Evolutionary conservation across 2,329 filamentous ascomycete species (phyloP).

Genomic region (Xylaria sp.): DNA sequence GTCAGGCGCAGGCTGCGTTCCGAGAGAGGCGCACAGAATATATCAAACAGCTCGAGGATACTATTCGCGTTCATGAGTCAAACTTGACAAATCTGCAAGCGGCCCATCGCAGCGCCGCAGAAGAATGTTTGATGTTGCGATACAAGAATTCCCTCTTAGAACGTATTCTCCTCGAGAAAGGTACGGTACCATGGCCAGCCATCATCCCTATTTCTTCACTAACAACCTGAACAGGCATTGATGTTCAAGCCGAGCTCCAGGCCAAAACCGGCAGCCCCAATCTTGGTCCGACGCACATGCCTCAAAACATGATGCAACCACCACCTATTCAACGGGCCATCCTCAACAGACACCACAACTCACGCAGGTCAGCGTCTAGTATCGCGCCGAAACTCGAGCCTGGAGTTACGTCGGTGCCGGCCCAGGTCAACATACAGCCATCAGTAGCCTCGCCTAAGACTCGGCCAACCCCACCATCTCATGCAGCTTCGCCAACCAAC

Average conservation of each 20-base stretch:
- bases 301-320: conserved; percentile 75
- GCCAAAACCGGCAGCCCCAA: conserved; percentile 91
- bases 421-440: conserved; percentile 59
- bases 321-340: conserved; percentile 84
- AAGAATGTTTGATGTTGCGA: conserved; percentile 96
- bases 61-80: conserved; percentile 96
- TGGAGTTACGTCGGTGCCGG: conserved; percentile 58
- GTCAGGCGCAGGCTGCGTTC: conserved; percentile 97
- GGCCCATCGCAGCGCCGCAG: conserved; percentile 91
- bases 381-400: conserved; percentile 80
- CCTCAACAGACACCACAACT: conserved; percentile 78
- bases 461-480: conserved; percentile 85
- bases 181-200: conserved; percentile 56
- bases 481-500: conserved; percentile 68
- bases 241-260: conserved; percentile 94
- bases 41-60: conserved; percentile 98
- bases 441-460: conserved; percentile 75
- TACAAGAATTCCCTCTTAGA: conserved; percentile 98
- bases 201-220: not conserved
- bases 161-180: conserved; percentile 95
- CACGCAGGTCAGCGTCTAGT: conserved; percentile 76
- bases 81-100: conserved; percentile 92
- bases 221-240: conserved; percentile 73
- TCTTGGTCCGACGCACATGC: conserved; percentile 74
- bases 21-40: conserved; percentile 97